Evolutionary conservation across 768 basidiomycete genomes (phyloP).

Genomic region (Russula earlei): DNA sequence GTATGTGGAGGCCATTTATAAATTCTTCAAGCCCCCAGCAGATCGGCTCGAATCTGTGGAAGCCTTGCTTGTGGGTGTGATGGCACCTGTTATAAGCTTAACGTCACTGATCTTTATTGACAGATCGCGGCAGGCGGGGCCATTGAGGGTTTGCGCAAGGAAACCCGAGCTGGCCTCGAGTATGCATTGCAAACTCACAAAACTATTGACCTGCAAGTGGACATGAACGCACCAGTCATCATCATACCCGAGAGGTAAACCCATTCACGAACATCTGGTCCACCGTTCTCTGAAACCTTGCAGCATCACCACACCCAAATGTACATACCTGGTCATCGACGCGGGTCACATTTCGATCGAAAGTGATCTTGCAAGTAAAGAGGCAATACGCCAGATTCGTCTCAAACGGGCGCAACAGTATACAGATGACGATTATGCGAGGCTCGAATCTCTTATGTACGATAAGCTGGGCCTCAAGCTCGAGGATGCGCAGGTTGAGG

Average conservation of each 20-base stretch:
- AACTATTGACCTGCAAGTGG: slow-evolving; percentile 92
- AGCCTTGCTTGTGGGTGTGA: slow-evolving; percentile 64
- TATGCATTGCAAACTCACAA: slow-evolving; percentile 89
- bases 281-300: slow-evolving; percentile 1
- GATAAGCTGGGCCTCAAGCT: slow-evolving; percentile 79
- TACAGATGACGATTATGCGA: slow-evolving; percentile 75
- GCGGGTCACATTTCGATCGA: slow-evolving; percentile 94
- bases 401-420: slow-evolving; percentile 80
- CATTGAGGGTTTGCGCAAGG: slow-evolving; percentile 84
- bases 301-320: slow-evolving; percentile 66
- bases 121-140: slow-evolving; percentile 90
- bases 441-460: slow-evolving; percentile 90
- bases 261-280: neutral
- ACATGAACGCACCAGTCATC: slow-evolving; percentile 94
- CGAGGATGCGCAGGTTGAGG: slow-evolving; percentile 76
- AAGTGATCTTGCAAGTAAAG: slow-evolving; percentile 82
- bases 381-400: slow-evolving; percentile 64
- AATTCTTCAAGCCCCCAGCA: slow-evolving; percentile 88
- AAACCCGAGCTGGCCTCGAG: slow-evolving; percentile 90
- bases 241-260: slow-evolving; percentile 88
- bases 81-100: neutral
- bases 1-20: slow-evolving; percentile 85
- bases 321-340: slow-evolving; percentile 86
- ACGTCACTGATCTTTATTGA: neutral
- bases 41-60: slow-evolving; percentile 94